phyloP scores from a whole-genome alignment of 192 early-diverging fungal genomes.

The Rhizophagus prolifer region DNA sequence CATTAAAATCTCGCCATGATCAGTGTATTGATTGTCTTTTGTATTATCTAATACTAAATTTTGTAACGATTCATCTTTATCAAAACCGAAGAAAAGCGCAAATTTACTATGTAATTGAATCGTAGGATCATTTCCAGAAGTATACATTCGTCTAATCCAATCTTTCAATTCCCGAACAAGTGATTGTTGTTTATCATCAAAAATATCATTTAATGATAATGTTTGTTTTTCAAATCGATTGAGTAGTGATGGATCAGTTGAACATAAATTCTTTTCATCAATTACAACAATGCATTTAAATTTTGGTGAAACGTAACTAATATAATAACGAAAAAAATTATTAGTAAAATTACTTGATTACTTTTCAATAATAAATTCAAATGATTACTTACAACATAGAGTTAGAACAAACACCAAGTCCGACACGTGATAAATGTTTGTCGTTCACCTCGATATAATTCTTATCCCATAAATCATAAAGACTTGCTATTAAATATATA shows the following conservation, averaged over 20 bases:
- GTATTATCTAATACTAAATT: constrained; percentile 15
- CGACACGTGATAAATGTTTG: constrained; percentile 16
- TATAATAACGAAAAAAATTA: too few species aligned
- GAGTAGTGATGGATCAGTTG: constrained; percentile 23
- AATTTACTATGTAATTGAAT: background rate
- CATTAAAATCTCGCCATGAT: background rate
- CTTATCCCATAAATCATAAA: constrained; percentile 31
- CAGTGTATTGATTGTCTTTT: background rate
- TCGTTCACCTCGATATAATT: constrained; percentile 26
- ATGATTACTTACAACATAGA: constrained; percentile 16
- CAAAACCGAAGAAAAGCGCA: constrained; percentile 24
- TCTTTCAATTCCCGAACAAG: background rate
- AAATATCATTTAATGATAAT: constrained; percentile 5
- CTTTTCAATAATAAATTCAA: background rate
- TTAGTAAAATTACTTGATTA: too few species aligned
- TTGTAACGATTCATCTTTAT: constrained; percentile 24
- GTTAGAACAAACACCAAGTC: constrained; percentile 25
- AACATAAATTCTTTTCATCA: constrained; percentile 6
- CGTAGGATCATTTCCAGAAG: background rate
- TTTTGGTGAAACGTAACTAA: constrained; percentile 12
- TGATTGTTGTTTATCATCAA: background rate
- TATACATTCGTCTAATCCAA: constrained; percentile 13
- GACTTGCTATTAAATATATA: constrained; percentile 2
- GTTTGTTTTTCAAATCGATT: constrained; percentile 21
- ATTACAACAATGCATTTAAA: constrained; percentile 26